These are phyloP conservation scores for Extremus antarcticus DNA, from an alignment of 495 filamentous ascomycete species.

Conservation along the genomic window DNA sequence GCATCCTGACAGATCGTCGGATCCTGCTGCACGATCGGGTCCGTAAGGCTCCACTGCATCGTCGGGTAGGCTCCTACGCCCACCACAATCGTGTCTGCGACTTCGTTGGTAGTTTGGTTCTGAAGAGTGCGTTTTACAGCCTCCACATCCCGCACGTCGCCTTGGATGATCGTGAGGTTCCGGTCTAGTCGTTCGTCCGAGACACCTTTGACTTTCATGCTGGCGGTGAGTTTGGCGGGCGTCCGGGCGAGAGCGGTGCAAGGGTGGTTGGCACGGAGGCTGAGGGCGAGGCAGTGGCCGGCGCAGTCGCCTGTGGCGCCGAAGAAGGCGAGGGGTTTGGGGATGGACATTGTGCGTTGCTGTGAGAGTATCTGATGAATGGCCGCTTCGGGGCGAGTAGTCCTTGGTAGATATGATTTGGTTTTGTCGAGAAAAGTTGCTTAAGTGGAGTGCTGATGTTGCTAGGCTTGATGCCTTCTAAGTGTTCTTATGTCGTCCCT, in stretches of 20 bases:
- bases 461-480: no score
- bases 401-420: no score
- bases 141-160: constrained; percentile 21
- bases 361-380: no score
- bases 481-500: no score
- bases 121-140: constrained; percentile 23
- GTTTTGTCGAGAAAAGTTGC: no score
- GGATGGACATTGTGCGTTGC: background rate
- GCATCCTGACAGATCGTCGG: constrained; percentile 46
- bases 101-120: background rate
- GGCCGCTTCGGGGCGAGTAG: no score
- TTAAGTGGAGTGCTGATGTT: no score
- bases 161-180: constrained; percentile 29
- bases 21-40: constrained; percentile 38
- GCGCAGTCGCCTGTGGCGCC: constrained; percentile 46
- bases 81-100: constrained; percentile 28
- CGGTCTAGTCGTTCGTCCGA: constrained; percentile 9
- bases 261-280: constrained; percentile 20
- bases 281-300: constrained; percentile 30
- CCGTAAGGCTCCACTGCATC: constrained; percentile 21
- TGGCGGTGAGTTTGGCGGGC: constrained; percentile 46
- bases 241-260: constrained; percentile 40
- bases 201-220: constrained; percentile 29
- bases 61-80: constrained; percentile 26
- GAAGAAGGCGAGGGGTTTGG: constrained; percentile 41